These are phyloP conservation scores for Lecanoromycetidae sp. DNA, from an alignment of 2,329 filamentous ascomycete species.

Conservation along the genomic window DNA sequence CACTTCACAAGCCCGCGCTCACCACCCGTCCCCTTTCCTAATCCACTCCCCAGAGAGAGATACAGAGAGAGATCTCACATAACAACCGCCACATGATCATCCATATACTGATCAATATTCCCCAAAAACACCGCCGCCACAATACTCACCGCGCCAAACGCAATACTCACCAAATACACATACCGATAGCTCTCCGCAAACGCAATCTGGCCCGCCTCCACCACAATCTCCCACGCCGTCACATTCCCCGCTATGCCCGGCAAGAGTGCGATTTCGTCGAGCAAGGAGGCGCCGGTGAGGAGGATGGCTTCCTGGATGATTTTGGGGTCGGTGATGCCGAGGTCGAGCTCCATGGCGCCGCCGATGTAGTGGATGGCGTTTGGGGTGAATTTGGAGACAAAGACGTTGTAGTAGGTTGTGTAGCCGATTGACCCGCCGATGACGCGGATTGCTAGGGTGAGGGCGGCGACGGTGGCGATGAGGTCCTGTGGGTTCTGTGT, in stretches of 20 bases:
- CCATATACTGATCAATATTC: constrained; percentile 47
- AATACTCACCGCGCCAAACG: constrained; percentile 46
- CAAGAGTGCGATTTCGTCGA: constrained; percentile 37
- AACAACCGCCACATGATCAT: constrained; percentile 45
- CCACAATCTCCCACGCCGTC: constrained; percentile 39
- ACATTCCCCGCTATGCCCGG: constrained; percentile 43
- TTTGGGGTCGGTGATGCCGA: constrained; percentile 37
- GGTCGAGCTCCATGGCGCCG: constrained; percentile 35
- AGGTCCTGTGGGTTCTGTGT: constrained; percentile 33
- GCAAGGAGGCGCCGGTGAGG: constrained; percentile 41
- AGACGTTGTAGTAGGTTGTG: constrained; percentile 44
- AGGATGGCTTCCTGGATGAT: constrained; percentile 39
- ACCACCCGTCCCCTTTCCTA: no score
- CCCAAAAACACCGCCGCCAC: constrained; percentile 47
- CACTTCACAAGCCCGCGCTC: no score
- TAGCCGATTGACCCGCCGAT: constrained; percentile 56
- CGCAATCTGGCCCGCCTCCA: constrained; percentile 43
- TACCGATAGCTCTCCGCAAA: constrained; percentile 48
- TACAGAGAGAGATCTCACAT: no score
- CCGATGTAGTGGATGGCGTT: constrained; percentile 39
- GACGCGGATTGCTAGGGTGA: constrained; percentile 58
- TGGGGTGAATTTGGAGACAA: constrained; percentile 34
- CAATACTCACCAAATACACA: constrained; percentile 52
- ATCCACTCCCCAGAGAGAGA: no score
- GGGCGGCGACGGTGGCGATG: constrained; percentile 55